Evolutionary conservation across 768 basidiomycete genomes (phyloP).

Genomic region (Xerocomellus amylosporus): DNA sequence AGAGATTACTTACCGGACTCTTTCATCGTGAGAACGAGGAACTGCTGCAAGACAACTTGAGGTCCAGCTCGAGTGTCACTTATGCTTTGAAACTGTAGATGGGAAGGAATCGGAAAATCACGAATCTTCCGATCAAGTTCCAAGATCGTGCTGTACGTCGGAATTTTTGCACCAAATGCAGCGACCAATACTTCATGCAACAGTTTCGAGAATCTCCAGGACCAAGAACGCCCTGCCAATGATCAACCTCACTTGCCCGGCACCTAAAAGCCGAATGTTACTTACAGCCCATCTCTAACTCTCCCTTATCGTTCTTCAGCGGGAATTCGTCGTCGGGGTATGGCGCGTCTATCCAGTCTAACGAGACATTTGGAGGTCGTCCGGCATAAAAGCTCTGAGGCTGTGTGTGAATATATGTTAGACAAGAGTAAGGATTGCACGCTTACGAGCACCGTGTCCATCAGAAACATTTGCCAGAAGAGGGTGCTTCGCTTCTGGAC

Average conservation of each 20-base stretch:
- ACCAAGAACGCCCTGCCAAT: slow-evolving; percentile 53
- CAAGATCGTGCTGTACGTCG: slow-evolving; percentile 50
- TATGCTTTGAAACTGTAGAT: slow-evolving; percentile 40
- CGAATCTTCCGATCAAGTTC: slow-evolving; percentile 60
- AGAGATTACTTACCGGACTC: slow-evolving; percentile 43
- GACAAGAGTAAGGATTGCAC: background rate
- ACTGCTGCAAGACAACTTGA: slow-evolving; percentile 38
- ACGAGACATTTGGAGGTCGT: slow-evolving; percentile 53
- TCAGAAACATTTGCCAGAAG: slow-evolving; percentile 68
- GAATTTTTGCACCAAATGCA: slow-evolving; percentile 52
- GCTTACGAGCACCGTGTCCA: slow-evolving; percentile 60
- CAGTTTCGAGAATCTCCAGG: slow-evolving; percentile 51
- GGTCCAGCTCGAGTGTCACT: slow-evolving; percentile 14
- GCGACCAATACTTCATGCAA: slow-evolving; percentile 49
- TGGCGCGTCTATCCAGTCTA: slow-evolving; percentile 53
- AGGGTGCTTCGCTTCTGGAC: slow-evolving; percentile 49
- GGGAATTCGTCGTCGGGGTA: slow-evolving; percentile 47
- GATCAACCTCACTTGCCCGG: background rate
- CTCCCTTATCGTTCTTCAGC: slow-evolving; percentile 32
- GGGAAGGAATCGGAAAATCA: slow-evolving; percentile 51
- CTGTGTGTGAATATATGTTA: background rate
- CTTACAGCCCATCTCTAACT: slow-evolving; percentile 44
- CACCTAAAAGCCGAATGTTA: background rate
- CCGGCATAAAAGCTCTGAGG: slow-evolving; percentile 60
- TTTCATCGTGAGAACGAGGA: slow-evolving; percentile 44